Base-by-base conservation (phyloP, 2,329 filamentous ascomycete species). In the Curvularia eragrostidis region DNA sequence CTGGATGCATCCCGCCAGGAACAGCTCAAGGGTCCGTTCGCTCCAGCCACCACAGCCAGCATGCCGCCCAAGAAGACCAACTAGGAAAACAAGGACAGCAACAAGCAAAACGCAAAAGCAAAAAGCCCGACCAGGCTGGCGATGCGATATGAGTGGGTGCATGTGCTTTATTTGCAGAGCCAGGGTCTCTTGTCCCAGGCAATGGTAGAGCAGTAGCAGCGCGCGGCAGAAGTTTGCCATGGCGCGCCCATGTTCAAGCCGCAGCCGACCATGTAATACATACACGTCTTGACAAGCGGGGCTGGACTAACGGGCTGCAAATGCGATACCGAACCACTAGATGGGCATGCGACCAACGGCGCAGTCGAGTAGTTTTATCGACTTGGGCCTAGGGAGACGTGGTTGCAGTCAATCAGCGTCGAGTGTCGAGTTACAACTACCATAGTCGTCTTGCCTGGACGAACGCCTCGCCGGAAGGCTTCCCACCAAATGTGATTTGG, bases 381-480 rank as follows among this genome's bases (percentile, higher is more conserved):
- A 19, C 24, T 18, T 26, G 15, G n/a, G 15, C 43, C 3, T 19
- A 36, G 5, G 13, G 32, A 13, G 12, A 6, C 15, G 18, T 19
- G n/a, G 42, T 18, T 46, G 15, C 26, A 32, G 43, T 21, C 39
- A 38, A 42, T 19, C 18, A 44, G 32, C 18, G 38, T 44, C 24
- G 18, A 26, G 47, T 18, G 39, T 4, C 2, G 15, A 30, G n/a
- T 30, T 50, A 43, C 32, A 7, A 2, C 32, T 36, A n/a, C 23
- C 21, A 12, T 23, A 42, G 39, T 42, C 8, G 51, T 13, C 19
- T 30, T 30, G 39, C 24, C 43, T 30, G 23, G 43, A 21, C 19
- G 38, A 39, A 58, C 30, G n/a, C 39, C 36, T 46, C 24, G 41
- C 10, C 19, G 51, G 50, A 58, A 24, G 7, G n/a, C 19, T 23